These are phyloP conservation scores for Austroboletus niveus DNA, from an alignment of 1,284 basidiomycete species.

Conservation along the genomic window DNA sequence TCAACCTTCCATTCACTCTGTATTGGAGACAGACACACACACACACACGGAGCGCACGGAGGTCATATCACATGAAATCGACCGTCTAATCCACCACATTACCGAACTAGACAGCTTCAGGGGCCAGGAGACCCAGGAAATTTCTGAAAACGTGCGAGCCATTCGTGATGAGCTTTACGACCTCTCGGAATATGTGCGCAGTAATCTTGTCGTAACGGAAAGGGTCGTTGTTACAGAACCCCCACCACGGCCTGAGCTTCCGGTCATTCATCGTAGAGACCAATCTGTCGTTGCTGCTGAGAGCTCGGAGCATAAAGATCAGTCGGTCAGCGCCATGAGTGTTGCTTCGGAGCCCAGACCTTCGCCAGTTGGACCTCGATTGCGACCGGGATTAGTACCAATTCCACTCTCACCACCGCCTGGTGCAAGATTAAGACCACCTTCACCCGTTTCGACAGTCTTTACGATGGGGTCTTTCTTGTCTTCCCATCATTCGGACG, in stretches of 20 bases:
- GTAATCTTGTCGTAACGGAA: constrained; percentile 24
- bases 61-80: constrained; percentile 63
- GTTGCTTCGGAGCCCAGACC: constrained; percentile 22
- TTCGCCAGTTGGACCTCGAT: constrained; percentile 29
- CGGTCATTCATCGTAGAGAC: constrained; percentile 39
- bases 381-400: constrained; percentile 19
- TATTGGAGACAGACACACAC: constrained; percentile 46
- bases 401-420: constrained; percentile 42
- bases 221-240: constrained; percentile 11
- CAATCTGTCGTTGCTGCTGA: constrained; percentile 40
- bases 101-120: constrained; percentile 56
- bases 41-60: constrained; percentile 31
- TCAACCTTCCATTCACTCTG: constrained; percentile 54
- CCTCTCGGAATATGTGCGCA: constrained; percentile 45
- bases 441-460: constrained; percentile 48
- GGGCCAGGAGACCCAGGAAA: constrained; percentile 57
- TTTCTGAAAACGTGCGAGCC: constrained; percentile 57
- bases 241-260: constrained; percentile 7
- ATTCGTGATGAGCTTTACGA: constrained; percentile 63
- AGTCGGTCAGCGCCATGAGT: constrained; percentile 39
- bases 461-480: constrained; percentile 56
- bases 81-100: constrained; percentile 63
- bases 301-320: constrained; percentile 34
- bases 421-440: constrained; percentile 26
- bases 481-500: constrained; percentile 76